Conservation (phyloP, 2,329 filamentous ascomycete genomes). For the Nemania serpens region DNA sequence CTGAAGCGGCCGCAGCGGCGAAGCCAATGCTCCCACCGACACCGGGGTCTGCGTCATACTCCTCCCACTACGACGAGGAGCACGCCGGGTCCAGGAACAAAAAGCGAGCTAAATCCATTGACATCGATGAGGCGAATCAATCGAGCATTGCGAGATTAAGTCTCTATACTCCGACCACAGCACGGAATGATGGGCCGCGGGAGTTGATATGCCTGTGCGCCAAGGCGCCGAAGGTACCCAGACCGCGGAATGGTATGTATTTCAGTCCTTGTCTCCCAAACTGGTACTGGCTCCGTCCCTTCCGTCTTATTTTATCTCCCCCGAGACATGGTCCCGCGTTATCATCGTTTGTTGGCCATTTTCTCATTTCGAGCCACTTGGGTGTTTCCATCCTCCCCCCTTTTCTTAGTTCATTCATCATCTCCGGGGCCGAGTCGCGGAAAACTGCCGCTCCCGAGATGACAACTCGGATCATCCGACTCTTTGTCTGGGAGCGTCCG, state of each 20-base stretch:
- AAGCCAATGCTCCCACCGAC: conserved; percentile 24
- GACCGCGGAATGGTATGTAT: conserved; percentile 62
- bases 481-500: conserved; percentile 35
- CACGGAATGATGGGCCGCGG: conserved; percentile 33
- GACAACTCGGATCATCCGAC: conserved; percentile 31
- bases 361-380: conserved; percentile 18
- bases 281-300: conserved; percentile 2
- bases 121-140: conserved; percentile 50
- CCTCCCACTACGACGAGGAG: conserved; percentile 15
- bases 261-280: conserved; percentile 17
- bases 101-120: conserved; percentile 54
- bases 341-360: conserved; percentile 20
- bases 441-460: conserved; percentile 33
- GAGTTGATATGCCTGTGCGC: conserved; percentile 62
- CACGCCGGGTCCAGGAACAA: conserved; percentile 33
- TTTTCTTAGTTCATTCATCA: background rate
- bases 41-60: conserved; percentile 14
- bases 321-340: conserved; percentile 23
- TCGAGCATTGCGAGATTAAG: conserved; percentile 43
- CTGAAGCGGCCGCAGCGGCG: conserved; percentile 19
- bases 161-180: conserved; percentile 43
- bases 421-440: conserved; percentile 17
- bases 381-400: background rate
- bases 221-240: conserved; percentile 60
- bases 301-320: conserved; percentile 14